phyloP scores from a whole-genome alignment of 352 stramenopile genomes.

The Blastocystis hominis region DNA sequence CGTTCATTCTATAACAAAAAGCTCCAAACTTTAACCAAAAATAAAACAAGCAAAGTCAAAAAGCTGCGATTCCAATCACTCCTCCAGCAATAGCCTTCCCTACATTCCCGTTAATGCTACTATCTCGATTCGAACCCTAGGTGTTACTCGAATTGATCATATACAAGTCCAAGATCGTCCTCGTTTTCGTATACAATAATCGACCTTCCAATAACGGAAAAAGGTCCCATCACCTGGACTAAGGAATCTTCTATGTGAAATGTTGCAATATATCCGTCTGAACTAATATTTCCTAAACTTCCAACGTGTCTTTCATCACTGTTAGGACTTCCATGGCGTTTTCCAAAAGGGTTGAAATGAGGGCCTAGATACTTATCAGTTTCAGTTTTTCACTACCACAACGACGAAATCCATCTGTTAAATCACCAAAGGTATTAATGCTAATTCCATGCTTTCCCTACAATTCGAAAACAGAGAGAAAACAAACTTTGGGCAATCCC shows the following conservation, averaged over 20 bases:
- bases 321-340: conserved; percentile 46
- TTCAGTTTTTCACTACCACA: background rate
- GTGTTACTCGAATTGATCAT: background rate
- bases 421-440: conserved; percentile 55
- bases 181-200: conserved; percentile 33
- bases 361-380: conserved; percentile 5
- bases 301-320: conserved; percentile 56
- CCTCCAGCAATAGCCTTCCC: conserved; percentile 28
- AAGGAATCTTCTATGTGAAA: conserved; percentile 28
- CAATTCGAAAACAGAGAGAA: background rate
- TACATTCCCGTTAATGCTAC: conserved; percentile 49
- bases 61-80: conserved; percentile 49
- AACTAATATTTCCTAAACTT: conserved; percentile 59
- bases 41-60: too few relatives aligned
- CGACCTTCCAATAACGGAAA: conserved; percentile 54
- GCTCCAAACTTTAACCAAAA: background rate
- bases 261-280: background rate
- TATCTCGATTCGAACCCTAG: background rate
- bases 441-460: conserved; percentile 51
- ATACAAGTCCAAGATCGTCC: conserved; percentile 34
- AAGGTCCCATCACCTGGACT: conserved; percentile 52
- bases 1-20: background rate
- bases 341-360: conserved; percentile 60
- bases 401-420: conserved; percentile 7
- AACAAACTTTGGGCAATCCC: background rate